Base-by-base conservation (phyloP, 2,329 filamentous ascomycete genomes). In the Trichoderma brevicompactum region DNA sequence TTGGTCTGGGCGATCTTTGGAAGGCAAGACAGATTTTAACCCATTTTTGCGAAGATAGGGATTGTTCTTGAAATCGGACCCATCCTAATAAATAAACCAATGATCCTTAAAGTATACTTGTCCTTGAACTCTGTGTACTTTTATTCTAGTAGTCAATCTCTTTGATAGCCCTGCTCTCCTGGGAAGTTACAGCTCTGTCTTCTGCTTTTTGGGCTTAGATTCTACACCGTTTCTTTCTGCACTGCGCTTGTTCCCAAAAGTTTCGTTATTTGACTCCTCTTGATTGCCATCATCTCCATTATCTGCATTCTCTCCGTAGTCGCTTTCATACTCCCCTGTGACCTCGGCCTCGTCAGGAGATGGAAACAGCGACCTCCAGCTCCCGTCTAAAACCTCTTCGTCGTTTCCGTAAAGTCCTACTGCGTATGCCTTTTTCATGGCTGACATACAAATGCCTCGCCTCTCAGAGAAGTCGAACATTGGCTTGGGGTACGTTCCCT, bases 391-490 rank as follows among this genome's bases (percentile, higher is more conserved):
- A 2, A 91, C 87, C 69, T 78, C 82, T 7, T 82, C 74, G 72
- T 91, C 82, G 68, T 89, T 81, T 0, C 91, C 90, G 70, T 89
- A 83, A 28, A 93, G 71, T 0, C 86, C 85, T 1, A 89, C 81
- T 7, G 80, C 73, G 73, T 92, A 93, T 0, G 90, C 90, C 52
- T 83, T 82, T 79, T 92, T 92, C 85, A 92, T 87, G 0, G 84
- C 86, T 46, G 83, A 77, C 1, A 93, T 78, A 70, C 91, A 93
- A 2, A 85, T 77, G 7, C 83, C 80, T 60, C 89, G 82, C 69
- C 87, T 79, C 73, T 86, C 82, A 17, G 79, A 74, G 72, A 93
- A 94, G 75, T 93, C 89, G 73, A 94, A 91, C 85, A 93, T 92
- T 1, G 89, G 89, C 73, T 89, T 89, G 1, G 90, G 89, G 74